Base-by-base conservation (phyloP, 2,329 filamentous ascomycete species). In the Escovopsis weberi region DNA sequence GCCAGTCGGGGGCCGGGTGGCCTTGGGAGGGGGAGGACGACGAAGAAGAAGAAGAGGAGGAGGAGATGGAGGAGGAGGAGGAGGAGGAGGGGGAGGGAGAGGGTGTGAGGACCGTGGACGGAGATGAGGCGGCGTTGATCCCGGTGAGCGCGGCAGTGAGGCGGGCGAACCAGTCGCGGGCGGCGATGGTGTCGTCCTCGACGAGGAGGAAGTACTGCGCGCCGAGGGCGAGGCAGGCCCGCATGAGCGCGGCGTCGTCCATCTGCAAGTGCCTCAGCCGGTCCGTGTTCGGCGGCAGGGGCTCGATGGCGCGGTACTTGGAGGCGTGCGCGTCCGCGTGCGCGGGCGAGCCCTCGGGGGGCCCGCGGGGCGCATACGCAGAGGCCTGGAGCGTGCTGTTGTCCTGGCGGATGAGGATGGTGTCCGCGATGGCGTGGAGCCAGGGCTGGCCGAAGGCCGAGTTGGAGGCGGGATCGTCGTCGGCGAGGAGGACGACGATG, bases 131-230 rank as follows among this genome's bases (percentile, higher is more conserved):
- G 1, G 47, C 40, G 38, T 58, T 55, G 4, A 53, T 49, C 10
- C 48, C 35, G 10, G 49, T 44, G 11, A 59, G 45, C 3, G 49
- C 53, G 2, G 30, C 41, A 3, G 43, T 39, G 11, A 58, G 34
- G 11, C 53, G 46, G 6, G 43, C n/a, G 23, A 58, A 49, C 59
- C 59, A 61, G 19, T 56, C 51, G 15, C 51, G 44, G 6, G 55
- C 50, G 6, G 57, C 57, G 26, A 61, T 48, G 3, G 59, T 49
- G 40, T 60, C 59, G 33, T 61, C 59, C 30, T 61, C 59, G 4
- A 61, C 40, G 6, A 61, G 43, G 2, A 52, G 47, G 10, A 61
- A 58, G 33, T 57, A 61, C 11, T 50, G 43, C 9, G 53, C 43
- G 1, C 45, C 50, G 2, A 44, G 44, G 9, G 36, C 35, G 9